phyloP scores from a whole-genome alignment of 306 rosid species.

The Cicer judaicum region DNA sequence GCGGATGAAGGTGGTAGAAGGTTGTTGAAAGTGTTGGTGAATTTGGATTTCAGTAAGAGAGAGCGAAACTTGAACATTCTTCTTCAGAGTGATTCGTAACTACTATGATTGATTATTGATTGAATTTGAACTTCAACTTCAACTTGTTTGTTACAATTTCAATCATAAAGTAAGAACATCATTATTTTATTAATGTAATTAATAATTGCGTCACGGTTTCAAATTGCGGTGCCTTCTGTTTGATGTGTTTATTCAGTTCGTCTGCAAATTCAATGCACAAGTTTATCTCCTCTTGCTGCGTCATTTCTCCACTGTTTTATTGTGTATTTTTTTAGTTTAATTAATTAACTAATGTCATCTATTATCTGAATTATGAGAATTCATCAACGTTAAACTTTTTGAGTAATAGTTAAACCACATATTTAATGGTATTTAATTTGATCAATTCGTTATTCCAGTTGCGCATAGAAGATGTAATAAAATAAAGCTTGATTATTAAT shows the following conservation, averaged over 20 bases:
- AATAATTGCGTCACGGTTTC: neutral
- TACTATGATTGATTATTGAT: neutral
- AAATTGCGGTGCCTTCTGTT: neutral
- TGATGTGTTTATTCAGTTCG: neutral
- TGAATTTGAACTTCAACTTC: neutral
- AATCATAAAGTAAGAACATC: neutral
- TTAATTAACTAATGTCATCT: no score
- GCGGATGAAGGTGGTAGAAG: neutral
- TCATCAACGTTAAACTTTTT: no score
- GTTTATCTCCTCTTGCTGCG: neutral
- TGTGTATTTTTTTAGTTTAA: no score
- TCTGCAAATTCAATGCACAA: neutral
- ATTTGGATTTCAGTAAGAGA: constrained; percentile 46
- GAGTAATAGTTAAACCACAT: no score
- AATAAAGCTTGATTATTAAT: no score
- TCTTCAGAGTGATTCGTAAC: constrained; percentile 16
- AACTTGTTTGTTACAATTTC: constrained; percentile 1
- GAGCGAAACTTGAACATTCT: constrained; percentile 55
- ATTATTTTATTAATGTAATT: no score
- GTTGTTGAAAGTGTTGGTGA: neutral
- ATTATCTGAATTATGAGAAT: no score
- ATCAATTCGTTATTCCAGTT: no score
- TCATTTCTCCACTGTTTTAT: neutral
- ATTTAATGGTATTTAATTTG: no score
- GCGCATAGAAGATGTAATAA: no score